phyloP scores from a whole-genome alignment of 495 filamentous ascomycete genomes.

The Tricharina praecox region DNA sequence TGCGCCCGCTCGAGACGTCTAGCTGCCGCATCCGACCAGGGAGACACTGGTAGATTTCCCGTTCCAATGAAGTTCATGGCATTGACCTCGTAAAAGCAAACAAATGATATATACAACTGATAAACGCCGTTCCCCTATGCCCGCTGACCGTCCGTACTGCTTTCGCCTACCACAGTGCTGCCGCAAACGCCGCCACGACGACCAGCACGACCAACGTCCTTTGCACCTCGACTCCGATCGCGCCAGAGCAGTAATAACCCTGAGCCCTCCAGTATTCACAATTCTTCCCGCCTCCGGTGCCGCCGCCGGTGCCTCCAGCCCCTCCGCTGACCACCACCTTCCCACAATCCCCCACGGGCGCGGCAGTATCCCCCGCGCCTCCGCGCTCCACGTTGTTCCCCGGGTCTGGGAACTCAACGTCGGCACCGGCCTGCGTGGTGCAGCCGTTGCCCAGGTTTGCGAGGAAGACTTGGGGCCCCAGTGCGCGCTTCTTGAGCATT shows the following conservation, averaged over 20 bases:
- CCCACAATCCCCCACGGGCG: conserved; percentile 2
- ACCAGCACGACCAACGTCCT: background rate
- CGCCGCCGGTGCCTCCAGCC: background rate
- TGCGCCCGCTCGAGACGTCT: too few relatives aligned
- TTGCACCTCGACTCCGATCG: background rate
- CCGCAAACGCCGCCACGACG: background rate
- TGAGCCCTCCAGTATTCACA: conserved; percentile 2
- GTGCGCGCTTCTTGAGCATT: conserved; percentile 7
- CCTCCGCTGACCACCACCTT: background rate
- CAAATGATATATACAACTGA: too few relatives aligned
- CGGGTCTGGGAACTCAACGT: conserved; percentile 42
- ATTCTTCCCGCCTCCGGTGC: background rate
- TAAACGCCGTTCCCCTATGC: too few relatives aligned
- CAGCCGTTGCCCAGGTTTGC: conserved; percentile 44
- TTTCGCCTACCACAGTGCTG: background rate
- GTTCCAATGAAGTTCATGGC: too few relatives aligned
- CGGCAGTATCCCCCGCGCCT: background rate
- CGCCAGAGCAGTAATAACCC: background rate
- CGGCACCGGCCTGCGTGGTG: conserved; percentile 32
- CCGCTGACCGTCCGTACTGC: too few relatives aligned
- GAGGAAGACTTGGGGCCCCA: conserved; percentile 45
- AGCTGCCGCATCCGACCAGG: too few relatives aligned
- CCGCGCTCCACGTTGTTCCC: conserved; percentile 24
- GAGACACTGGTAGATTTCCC: too few relatives aligned
- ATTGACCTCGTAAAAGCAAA: too few relatives aligned